These are phyloP conservation scores for Venustampulla echinocandica DNA, from an alignment of 495 filamentous ascomycete species.

Conservation along the genomic window DNA sequence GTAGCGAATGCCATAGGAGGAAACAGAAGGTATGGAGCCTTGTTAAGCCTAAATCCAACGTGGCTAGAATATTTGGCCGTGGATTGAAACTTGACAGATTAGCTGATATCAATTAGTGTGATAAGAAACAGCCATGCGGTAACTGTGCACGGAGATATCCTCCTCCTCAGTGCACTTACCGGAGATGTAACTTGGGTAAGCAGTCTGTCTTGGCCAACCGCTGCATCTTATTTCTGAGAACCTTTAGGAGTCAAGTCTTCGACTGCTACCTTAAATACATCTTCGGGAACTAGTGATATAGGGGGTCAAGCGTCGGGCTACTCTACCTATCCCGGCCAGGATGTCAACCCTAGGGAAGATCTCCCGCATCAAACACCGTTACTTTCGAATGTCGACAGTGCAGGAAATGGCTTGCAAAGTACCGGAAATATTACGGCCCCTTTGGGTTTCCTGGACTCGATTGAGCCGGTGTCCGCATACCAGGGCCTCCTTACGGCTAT, in stretches of 20 bases:
- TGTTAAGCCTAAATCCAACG: not conserved
- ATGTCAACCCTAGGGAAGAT: not conserved
- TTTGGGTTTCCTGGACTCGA: not conserved
- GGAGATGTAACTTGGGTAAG: not conserved
- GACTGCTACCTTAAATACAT: not conserved
- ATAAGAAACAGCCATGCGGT: constrained; percentile 14
- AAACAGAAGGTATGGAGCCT: constrained; percentile 13
- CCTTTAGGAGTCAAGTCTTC: not conserved
- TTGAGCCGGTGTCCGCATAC: not conserved
- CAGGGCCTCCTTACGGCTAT: not conserved
- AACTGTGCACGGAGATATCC: constrained; percentile 16
- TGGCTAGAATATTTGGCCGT: not conserved
- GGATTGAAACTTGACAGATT: not conserved
- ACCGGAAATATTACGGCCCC: not conserved
- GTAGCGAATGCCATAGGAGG: constrained; percentile 15
- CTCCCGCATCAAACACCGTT: too few relatives aligned
- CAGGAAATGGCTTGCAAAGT: not conserved
- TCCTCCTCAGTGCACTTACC: constrained; percentile 11
- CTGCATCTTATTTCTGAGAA: not conserved
- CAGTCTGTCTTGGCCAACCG: not conserved
- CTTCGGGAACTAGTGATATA: not conserved
- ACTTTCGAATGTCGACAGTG: not conserved
- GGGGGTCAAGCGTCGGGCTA: not conserved
- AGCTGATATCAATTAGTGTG: constrained; percentile 7
- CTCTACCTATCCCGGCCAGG: not conserved